Evolutionary conservation across 2,329 filamentous ascomycete genomes (phyloP).

Genomic region (Aspergillus versicolor): DNA sequence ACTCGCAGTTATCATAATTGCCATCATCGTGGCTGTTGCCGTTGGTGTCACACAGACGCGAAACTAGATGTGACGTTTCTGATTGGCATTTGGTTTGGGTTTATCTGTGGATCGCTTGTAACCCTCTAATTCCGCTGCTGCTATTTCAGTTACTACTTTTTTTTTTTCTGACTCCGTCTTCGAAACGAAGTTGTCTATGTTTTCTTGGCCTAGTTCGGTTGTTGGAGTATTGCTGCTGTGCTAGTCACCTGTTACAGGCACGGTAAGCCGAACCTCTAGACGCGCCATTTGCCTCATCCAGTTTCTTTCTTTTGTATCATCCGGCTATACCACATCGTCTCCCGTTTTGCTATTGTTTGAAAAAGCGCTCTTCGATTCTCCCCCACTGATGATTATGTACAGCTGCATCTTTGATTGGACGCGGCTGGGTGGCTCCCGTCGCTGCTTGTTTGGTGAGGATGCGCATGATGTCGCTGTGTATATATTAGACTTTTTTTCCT

Average conservation of each 20-base stretch:
- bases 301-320: constrained; percentile 18
- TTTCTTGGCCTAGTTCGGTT: constrained; percentile 4
- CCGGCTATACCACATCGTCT: constrained; percentile 22
- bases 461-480: constrained; percentile 31
- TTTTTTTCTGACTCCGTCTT: constrained; percentile 3
- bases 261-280: constrained; percentile 13
- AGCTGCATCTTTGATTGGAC: constrained; percentile 15
- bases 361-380: constrained; percentile 16
- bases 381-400: constrained; percentile 23
- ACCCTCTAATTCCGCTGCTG: constrained; percentile 1
- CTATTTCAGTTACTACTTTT: neutral
- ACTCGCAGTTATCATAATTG: constrained; percentile 54
- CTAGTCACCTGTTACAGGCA: constrained; percentile 4
- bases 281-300: constrained; percentile 22
- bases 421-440: constrained; percentile 19
- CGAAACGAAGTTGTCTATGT: constrained; percentile 13
- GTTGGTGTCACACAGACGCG: constrained; percentile 43
- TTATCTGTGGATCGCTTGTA: neutral
- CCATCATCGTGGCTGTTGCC: constrained; percentile 53
- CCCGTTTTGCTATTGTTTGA: constrained; percentile 6
- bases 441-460: constrained; percentile 24
- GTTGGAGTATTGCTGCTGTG: constrained; percentile 1
- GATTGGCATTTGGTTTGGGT: neutral
- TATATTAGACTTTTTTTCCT: constrained; percentile 31
- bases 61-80: constrained; percentile 14